A percentile compares a stretch with the other conserved stretches of the same genome.
These are phyloP conservation scores for Lyophyllum semitale DNA, from an alignment of 768 basidiomycete species.

Conservation along the genomic window DNA sequence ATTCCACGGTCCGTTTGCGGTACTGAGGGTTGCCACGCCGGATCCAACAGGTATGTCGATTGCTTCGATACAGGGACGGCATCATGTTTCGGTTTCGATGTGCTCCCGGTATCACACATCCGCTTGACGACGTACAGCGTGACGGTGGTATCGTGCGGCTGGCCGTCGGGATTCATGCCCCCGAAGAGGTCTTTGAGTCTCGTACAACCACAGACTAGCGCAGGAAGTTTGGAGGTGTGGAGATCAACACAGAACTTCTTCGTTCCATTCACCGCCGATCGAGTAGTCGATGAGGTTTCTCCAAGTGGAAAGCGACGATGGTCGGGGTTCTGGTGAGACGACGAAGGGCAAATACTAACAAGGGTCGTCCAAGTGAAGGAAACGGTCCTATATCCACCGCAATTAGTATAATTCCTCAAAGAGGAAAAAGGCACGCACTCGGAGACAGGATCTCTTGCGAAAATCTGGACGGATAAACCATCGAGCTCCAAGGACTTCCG, in stretches of 20 bases:
- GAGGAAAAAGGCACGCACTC: constrained; percentile 18
- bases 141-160: background rate
- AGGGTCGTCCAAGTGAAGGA: constrained; percentile 23
- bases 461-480: constrained; percentile 21
- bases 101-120: background rate
- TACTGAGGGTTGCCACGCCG: constrained; percentile 24
- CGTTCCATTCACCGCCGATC: background rate
- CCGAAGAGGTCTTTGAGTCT: constrained; percentile 18
- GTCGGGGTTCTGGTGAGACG: constrained; percentile 17
- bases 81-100: background rate
- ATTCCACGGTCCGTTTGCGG: constrained; percentile 29
- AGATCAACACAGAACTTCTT: constrained; percentile 20
- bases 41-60: constrained; percentile 17
- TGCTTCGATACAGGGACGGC: constrained; percentile 17
- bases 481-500: constrained; percentile 1
- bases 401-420: background rate
- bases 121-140: constrained; percentile 25
- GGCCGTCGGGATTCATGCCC: background rate
- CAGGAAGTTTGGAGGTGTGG: constrained; percentile 22
- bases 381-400: constrained; percentile 15
- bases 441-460: constrained; percentile 19
- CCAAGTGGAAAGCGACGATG: constrained; percentile 19
- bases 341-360: constrained; percentile 25
- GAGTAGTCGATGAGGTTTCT: background rate
- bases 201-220: constrained; percentile 25